Percentiles rank a stretch among this genome's conserved stretches.
phyloP scores from a whole-genome alignment of 371 early-diverging fungal species.

The Synchytrium microbalum region DNA sequence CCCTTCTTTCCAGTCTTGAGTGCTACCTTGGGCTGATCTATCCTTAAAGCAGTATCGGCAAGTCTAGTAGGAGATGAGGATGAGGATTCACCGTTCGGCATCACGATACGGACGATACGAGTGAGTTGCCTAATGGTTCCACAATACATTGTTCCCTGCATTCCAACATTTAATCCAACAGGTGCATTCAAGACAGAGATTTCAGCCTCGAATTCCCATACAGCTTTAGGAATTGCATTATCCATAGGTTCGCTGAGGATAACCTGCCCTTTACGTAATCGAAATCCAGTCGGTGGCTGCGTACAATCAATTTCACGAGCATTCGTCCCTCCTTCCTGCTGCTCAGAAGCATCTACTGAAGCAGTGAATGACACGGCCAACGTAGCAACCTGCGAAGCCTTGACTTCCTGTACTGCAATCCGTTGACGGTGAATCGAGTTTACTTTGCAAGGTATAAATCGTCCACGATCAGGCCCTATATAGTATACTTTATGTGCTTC shows the following conservation, averaged over 20 bases:
- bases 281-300: constrained; percentile 23
- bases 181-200: constrained; percentile 28
- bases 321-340: neutral
- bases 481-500: constrained; percentile 15
- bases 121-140: constrained; percentile 36
- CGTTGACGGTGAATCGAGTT: constrained; percentile 40
- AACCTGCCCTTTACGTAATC: constrained; percentile 36
- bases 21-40: neutral
- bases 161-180: constrained; percentile 9
- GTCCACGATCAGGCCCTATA: constrained; percentile 43
- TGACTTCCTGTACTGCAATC: constrained; percentile 29
- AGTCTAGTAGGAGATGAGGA: neutral
- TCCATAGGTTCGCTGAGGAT: constrained; percentile 13
- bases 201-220: constrained; percentile 37
- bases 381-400: constrained; percentile 35
- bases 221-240: constrained; percentile 3
- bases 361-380: constrained; percentile 26
- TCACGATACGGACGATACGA: constrained; percentile 19
- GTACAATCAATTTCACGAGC: too few species aligned
- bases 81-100: neutral
- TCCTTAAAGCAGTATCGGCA: constrained; percentile 1
- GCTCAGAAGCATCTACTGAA: neutral
- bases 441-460: constrained; percentile 28
- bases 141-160: constrained; percentile 31
- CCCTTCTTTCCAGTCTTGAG: constrained; percentile 23